A percentile compares a stretch with the other conserved stretches of the same genome.
Evolutionary conservation across 306 rosid species (phyloP).

Genomic region (Psophocarpus tetragonolobus): DNA sequence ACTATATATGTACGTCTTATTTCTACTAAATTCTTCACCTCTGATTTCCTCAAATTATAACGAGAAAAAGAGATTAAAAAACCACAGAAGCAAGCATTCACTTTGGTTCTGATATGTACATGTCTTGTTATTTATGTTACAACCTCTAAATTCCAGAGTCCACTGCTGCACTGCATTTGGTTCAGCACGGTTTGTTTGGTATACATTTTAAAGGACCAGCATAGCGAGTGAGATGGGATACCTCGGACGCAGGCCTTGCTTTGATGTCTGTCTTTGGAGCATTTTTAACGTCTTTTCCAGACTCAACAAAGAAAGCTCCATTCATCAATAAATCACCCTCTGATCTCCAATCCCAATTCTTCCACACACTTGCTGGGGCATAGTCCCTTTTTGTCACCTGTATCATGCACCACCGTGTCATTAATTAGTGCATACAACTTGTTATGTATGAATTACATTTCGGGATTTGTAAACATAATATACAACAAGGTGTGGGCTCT

Average conservation of each 20-base stretch:
- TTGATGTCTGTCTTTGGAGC: not conserved
- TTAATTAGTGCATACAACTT: not conserved
- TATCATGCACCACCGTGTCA: not conserved
- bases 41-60: not conserved
- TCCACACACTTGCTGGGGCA: constrained; percentile 46
- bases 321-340: constrained; percentile 37
- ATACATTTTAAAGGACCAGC: constrained; percentile 48
- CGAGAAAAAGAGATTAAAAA: not conserved
- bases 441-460: too few species aligned
- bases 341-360: constrained; percentile 55
- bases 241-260: constrained; percentile 36
- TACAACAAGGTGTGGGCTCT: too few species aligned
- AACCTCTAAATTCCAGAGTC: not conserved
- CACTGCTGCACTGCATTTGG: not conserved
- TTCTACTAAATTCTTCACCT: not conserved
- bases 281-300: not conserved
- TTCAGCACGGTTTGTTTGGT: constrained; percentile 34
- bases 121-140: not conserved
- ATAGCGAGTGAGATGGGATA: constrained; percentile 42
- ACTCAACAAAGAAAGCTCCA: constrained; percentile 8
- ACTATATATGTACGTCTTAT: not conserved
- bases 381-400: constrained; percentile 55
- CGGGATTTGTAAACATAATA: too few species aligned
- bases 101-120: not conserved
- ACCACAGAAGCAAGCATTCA: not conserved